Base-by-base conservation (phyloP, 768 basidiomycete genomes). In the Astraeus odoratus region DNA sequence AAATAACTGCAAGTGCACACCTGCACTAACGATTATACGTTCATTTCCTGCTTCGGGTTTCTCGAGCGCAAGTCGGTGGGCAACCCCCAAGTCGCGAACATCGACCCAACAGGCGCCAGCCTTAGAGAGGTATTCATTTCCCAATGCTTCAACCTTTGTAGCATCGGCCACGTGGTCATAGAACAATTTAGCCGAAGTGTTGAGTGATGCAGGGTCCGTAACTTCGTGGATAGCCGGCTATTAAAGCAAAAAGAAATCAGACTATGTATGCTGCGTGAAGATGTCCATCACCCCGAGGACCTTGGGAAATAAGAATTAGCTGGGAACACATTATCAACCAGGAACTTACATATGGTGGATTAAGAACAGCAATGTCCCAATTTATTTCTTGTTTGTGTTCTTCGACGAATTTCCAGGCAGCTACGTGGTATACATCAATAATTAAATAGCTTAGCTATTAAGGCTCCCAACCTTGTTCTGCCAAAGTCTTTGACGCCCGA, bases 401-500 rank as follows among this genome's bases (percentile, higher is more conserved):
- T 3, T 66, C 57, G 37, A 68, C 50, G 40, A 72, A 70, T n/a
- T 67, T 61, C 78, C 78, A 80, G 6, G 77, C 77, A 10, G 74
- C 73, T 69, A 39, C 7, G 16, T 29, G 2, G 10, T 34, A 26
- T 5, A 6, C 2, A 34, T 7, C 3, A 20, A 9, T n/a, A 3
- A 37, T 1, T 35, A 16, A 12, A 4, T n/a, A 7, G 12, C 0
- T 13, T 34, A 30, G 29, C 4, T 22, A 30, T 22, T 16, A 29
- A 47, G n/a, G 0, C 4, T 4, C 3, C 49, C 48, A 6, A 75
- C 78, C 71, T 62, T 66, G 69, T 61, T 89, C 86, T 0, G 83
- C 80, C 2, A 84, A 65, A 2, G 69, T 72, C 67, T 88, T 87
- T n/a, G 76, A 77, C 2, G 80, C 77, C 18, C 69, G 54, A 57